Percentiles rank a stretch among this genome's conserved stretches.
phyloP scores from a whole-genome alignment of 331 rosid genomes.

The Quercus phellos region DNA sequence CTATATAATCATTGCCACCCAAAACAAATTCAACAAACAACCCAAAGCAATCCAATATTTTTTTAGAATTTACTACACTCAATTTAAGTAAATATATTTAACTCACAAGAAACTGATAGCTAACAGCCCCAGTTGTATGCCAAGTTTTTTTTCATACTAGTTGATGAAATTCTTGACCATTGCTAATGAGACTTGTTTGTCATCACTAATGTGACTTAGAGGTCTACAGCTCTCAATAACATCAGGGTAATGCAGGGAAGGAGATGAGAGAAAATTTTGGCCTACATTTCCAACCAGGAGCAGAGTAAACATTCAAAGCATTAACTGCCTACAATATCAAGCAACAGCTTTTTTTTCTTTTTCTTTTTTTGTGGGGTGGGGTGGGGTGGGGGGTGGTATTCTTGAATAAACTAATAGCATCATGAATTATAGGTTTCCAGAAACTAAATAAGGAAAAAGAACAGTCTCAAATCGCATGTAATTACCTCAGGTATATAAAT shows the following conservation, averaged over 20 bases:
- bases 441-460: constrained; percentile 1
- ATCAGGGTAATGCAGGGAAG: background rate
- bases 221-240: background rate
- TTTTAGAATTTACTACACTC: background rate
- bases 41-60: background rate
- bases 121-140: background rate
- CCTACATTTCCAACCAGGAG: background rate
- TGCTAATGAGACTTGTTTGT: background rate
- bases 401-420: background rate
- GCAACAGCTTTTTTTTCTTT: background rate
- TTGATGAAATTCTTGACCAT: background rate
- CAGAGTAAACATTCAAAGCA: background rate
- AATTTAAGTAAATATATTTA: background rate
- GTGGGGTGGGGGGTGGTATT: no score
- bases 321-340: background rate
- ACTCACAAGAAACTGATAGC: background rate
- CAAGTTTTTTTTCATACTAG: background rate
- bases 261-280: background rate
- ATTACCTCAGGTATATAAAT: constrained; percentile 94
- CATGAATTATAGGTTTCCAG: background rate
- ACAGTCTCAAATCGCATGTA: constrained; percentile 6
- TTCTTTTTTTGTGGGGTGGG: no score
- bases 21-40: background rate
- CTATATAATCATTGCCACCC: background rate
- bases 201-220: background rate